Percentiles rank a stretch among this genome's conserved stretches.
Conservation (phyloP, 2,329 filamentous ascomycete genomes). For the Tolypocladium capitatum region DNA sequence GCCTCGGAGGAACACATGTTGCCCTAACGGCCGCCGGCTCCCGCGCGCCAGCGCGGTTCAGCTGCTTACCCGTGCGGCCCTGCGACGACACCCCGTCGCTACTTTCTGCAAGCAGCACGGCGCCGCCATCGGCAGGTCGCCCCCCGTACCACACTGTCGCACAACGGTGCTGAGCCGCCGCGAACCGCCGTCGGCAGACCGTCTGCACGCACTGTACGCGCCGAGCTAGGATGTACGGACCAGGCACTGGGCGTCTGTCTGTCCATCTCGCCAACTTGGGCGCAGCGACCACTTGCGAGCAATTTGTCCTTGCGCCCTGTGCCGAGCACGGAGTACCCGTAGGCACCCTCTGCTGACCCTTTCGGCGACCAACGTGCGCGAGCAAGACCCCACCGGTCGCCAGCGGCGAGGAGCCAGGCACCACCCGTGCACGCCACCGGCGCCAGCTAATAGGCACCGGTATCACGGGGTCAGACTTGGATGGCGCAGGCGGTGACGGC, state of each 20-base stretch:
- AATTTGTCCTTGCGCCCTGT: no score
- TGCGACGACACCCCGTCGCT: background rate
- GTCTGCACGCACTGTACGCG: background rate
- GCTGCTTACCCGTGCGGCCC: background rate
- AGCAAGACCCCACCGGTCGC: no score
- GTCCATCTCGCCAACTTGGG: no score
- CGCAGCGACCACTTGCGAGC: no score
- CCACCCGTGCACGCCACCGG: no score
- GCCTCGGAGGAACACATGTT: accelerated
- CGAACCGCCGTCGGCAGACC: background rate
- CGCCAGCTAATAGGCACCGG: no score
- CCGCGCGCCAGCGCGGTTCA: background rate
- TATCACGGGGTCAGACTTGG: no score
- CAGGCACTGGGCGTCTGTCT: no score
- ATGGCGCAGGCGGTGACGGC: background rate
- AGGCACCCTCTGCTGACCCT: no score
- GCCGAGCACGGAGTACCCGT: no score
- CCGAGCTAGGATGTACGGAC: background rate
- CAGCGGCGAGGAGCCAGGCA: no score
- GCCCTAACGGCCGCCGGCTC: background rate
- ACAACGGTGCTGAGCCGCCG: background rate
- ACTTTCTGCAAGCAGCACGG: background rate
- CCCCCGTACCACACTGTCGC: background rate
- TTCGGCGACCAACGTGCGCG: no score
- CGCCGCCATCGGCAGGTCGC: background rate